Percentiles rank a stretch among this genome's conserved stretches.
Evolutionary conservation across 2,329 filamentous ascomycete genomes (phyloP).

Genomic region (Pestalotiopsis sp.): DNA sequence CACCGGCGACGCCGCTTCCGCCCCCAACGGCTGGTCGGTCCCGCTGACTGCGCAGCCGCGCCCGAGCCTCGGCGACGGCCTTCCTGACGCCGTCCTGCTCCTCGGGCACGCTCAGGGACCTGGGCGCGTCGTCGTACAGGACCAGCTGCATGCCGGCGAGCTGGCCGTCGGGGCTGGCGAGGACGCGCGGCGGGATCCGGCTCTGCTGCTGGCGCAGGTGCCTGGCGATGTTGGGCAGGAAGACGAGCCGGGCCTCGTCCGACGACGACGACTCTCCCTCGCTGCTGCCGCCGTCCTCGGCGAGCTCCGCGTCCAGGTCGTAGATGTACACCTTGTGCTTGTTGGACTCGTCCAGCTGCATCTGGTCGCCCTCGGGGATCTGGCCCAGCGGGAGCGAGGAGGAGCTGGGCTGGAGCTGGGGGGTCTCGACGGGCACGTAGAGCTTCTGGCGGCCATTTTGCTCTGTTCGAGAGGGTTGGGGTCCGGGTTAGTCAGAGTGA

Average conservation of each 20-base stretch:
- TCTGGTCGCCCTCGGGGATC: constrained; percentile 56
- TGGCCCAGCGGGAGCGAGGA: constrained; percentile 19
- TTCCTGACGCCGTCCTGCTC: constrained; percentile 78
- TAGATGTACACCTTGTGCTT: constrained; percentile 89
- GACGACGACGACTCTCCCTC: constrained; percentile 37
- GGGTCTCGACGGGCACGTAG: constrained; percentile 65
- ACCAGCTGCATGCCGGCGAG: constrained; percentile 73
- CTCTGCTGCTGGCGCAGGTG: constrained; percentile 69
- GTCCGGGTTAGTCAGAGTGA: neutral
- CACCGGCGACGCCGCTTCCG: neutral
- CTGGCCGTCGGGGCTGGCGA: constrained; percentile 58
- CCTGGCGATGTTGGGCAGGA: constrained; percentile 85
- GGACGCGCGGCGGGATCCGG: constrained; percentile 68
- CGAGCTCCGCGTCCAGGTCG: constrained; percentile 85
- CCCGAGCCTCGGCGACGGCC: constrained; percentile 80
- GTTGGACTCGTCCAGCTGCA: constrained; percentile 80
- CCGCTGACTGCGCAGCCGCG: constrained; percentile 65
- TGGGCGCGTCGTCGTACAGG: constrained; percentile 75
- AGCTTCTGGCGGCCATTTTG: constrained; percentile 61
- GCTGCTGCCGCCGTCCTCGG: constrained; percentile 41
- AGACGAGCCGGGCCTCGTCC: constrained; percentile 66
- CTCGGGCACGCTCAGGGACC: constrained; percentile 73
- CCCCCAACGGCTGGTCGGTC: constrained; percentile 38
- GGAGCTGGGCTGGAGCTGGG: constrained; percentile 29
- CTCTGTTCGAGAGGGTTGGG: constrained; percentile 44